phyloP scores from a whole-genome alignment of 2,329 filamentous ascomycete genomes.

The Aspergillus fumigatus region DNA sequence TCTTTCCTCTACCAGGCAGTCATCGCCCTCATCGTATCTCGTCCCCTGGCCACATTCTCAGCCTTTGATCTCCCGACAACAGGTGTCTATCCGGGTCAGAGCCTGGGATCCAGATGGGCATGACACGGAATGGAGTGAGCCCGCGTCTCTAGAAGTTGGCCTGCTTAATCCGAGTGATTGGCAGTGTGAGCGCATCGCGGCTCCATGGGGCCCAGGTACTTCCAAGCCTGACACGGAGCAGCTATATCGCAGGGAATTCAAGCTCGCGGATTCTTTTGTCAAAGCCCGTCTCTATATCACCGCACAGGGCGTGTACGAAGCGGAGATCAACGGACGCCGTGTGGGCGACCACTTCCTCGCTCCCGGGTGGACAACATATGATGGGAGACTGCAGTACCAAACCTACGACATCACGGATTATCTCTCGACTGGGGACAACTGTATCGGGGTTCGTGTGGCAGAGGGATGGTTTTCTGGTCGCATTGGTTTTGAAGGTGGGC shows the following conservation, averaged over 20 bases:
- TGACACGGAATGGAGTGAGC: too few relatives aligned
- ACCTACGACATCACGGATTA: constrained; percentile 48
- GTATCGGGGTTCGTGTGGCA: constrained; percentile 39
- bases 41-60: too few relatives aligned
- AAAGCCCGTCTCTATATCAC: constrained; percentile 44
- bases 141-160: too few relatives aligned
- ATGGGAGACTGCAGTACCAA: constrained; percentile 47
- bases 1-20: too few relatives aligned
- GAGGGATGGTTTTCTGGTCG: constrained; percentile 47
- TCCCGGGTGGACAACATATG: constrained; percentile 49
- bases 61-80: too few relatives aligned
- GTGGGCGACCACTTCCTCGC: constrained; percentile 44
- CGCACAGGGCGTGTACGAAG: constrained; percentile 44
- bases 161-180: background rate
- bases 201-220: background rate
- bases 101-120: too few relatives aligned
- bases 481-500: constrained; percentile 19
- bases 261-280: too few relatives aligned
- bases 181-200: constrained; percentile 1
- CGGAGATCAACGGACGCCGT: constrained; percentile 43
- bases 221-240: background rate
- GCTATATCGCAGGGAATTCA: background rate
- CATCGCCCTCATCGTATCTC: too few relatives aligned
- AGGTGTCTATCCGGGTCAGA: too few relatives aligned
- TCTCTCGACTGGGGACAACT: constrained; percentile 35